Evolutionary conservation across 2,329 filamentous ascomycete genomes (phyloP), one percentile per base, ranked within the genome.

Genomic region (Ophiocordyceps sinensis): DNA sequence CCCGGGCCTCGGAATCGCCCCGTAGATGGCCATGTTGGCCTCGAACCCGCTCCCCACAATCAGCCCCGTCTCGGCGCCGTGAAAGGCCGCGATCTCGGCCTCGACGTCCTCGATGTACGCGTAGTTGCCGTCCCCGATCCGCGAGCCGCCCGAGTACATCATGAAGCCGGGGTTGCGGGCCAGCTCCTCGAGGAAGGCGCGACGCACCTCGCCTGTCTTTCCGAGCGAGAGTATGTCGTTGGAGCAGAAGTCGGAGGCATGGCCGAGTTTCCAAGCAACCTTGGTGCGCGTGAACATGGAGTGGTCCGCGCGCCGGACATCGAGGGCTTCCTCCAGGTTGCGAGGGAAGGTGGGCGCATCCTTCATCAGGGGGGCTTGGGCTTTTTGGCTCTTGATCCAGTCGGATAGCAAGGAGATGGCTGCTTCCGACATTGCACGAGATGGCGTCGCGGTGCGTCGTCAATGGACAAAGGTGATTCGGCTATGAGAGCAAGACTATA

Each of bases 181-280:
- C n/a, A 44, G 42, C 50, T 72, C 67, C 10, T 57, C 38, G 12
- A 75, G 53, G 47, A 67, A 77, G 2, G 60, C 55, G 3, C 56
- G 39, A 9, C 66, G 67, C 26, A 75, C 63, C 10, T 54, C 51
- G 0, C 59, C 49, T 10, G 66, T 70, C 1, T 59, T 67, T 2
- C 65, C 68, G 3, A 81, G 60, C 0, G 75, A 79, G n/a, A 81
- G 66, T 45, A 79, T 79, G 53, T 81, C 77, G 53, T 79, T 80
- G 38, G 73, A 78, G 2, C 73, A 77, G 52, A 80, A 79, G 55
- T 81, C 77, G 1, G 19, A 21, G 12, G 26, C 30, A 4, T 29
- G 5, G 28, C 34, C 37, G 13, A 39, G 36, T n/a, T n/a, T n/a
- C 37, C 36, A 38, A 38, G 5, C 36, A 29, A 14, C 15, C 29